Conservation (phyloP, 805 yeast species). For the Metschnikowia similis region DNA sequence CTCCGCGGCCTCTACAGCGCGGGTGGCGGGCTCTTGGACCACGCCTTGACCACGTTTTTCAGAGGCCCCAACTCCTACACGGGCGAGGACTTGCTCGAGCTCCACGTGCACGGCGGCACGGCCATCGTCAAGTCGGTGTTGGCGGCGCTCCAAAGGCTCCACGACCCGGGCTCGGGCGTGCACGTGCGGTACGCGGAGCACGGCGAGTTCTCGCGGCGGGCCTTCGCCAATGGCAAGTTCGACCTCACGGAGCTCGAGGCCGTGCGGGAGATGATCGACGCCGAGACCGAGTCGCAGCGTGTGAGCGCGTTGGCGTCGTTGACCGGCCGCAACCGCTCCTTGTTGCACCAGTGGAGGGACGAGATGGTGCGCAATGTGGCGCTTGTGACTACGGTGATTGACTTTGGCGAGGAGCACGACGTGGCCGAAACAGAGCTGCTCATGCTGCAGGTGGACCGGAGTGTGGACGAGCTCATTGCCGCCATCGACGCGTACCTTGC, state of each 20-base stretch:
- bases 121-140: slow-evolving; percentile 75
- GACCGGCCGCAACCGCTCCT: slow-evolving; percentile 56
- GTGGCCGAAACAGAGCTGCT: slow-evolving; percentile 58
- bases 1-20: slow-evolving; percentile 55
- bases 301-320: slow-evolving; percentile 68
- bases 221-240: slow-evolving; percentile 76
- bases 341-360: slow-evolving; percentile 65
- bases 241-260: slow-evolving; percentile 93
- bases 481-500: slow-evolving; percentile 45
- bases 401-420: slow-evolving; percentile 92
- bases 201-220: slow-evolving; percentile 88
- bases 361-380: slow-evolving; percentile 65
- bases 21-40: slow-evolving; percentile 54
- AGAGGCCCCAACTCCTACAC: slow-evolving; percentile 76
- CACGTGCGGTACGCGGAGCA: slow-evolving; percentile 77
- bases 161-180: slow-evolving; percentile 37
- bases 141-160: slow-evolving; percentile 52
- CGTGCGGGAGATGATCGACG: slow-evolving; percentile 79
- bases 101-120: slow-evolving; percentile 92
- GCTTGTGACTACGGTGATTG: slow-evolving; percentile 79
- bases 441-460: slow-evolving; percentile 45
- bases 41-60: slow-evolving; percentile 69
- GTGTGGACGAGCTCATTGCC: slow-evolving; percentile 36
- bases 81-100: slow-evolving; percentile 85
- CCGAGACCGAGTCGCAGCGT: slow-evolving; percentile 90